Conservation (phyloP, 1,284 basidiomycete species). For the Xerocomus nothofagi region DNA sequence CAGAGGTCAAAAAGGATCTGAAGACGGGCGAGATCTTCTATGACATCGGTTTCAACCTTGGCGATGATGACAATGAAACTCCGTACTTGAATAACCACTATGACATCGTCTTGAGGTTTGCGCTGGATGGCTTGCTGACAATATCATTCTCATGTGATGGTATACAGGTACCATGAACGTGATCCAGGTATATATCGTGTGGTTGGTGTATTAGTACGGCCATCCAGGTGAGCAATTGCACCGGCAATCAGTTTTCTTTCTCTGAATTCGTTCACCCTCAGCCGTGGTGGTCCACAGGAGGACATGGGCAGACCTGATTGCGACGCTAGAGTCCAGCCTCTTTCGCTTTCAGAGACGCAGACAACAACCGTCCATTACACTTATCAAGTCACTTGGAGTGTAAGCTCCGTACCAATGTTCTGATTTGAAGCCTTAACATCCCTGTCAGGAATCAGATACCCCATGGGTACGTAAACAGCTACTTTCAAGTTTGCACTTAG, state of each 20-base stretch:
- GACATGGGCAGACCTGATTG: conserved; percentile 42
- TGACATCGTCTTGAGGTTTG: conserved; percentile 75
- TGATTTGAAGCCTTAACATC: conserved; percentile 8
- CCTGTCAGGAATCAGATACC: conserved; percentile 72
- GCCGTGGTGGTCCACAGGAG: conserved; percentile 60
- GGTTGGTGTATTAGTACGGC: conserved; percentile 92
- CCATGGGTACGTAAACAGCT: conserved; percentile 62
- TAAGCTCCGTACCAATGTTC: conserved; percentile 38
- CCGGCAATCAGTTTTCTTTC: not conserved
- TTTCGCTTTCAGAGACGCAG: conserved; percentile 63
- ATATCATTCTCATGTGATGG: conserved; percentile 14
- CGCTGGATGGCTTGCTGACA: not conserved
- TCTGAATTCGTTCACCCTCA: conserved; percentile 28
- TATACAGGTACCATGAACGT: conserved; percentile 77
- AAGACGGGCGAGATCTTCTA: conserved; percentile 83
- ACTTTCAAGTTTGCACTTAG: conserved; percentile 7
- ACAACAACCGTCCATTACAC: conserved; percentile 83
- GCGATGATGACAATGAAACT: conserved; percentile 58
- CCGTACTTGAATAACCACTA: conserved; percentile 93
- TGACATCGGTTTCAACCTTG: conserved; percentile 85
- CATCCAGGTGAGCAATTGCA: conserved; percentile 57
- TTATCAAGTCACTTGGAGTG: conserved; percentile 87
- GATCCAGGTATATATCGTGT: conserved; percentile 71
- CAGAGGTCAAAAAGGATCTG: conserved; percentile 84
- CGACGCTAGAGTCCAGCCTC: conserved; percentile 38